phyloP scores from a whole-genome alignment of 2,329 filamentous ascomycete genomes.

The Fusarium mexicanum region DNA sequence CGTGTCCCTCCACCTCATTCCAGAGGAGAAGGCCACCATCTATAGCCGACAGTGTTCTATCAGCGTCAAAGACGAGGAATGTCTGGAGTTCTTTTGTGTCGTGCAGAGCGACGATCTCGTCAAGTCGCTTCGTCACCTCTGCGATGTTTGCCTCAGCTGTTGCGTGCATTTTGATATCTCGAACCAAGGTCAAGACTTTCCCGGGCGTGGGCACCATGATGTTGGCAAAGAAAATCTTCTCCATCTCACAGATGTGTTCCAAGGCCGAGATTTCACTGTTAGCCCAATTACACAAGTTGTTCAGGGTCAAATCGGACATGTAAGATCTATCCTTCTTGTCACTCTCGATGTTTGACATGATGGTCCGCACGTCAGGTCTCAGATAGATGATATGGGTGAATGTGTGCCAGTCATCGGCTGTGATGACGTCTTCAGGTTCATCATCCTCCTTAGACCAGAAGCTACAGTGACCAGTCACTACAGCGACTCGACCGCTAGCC shows the following conservation, averaged over 20 bases:
- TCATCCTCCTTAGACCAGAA: constrained; percentile 56
- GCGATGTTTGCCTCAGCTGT: constrained; percentile 51
- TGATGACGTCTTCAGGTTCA: not conserved
- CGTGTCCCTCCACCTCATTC: constrained; percentile 21
- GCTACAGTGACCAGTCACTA: constrained; percentile 66
- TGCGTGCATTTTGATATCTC: not conserved
- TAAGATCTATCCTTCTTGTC: constrained; percentile 45
- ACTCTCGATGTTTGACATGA: not conserved
- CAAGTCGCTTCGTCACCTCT: constrained; percentile 45
- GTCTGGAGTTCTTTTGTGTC: constrained; percentile 47
- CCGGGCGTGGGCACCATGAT: not conserved
- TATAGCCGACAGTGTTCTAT: constrained; percentile 62
- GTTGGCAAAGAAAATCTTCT: not conserved
- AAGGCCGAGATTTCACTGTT: too few species aligned
- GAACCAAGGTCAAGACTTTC: accelerated
- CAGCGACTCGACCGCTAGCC: constrained; percentile 46
- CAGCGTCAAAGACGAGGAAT: constrained; percentile 66
- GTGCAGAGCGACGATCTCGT: constrained; percentile 47
- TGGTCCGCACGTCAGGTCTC: not conserved
- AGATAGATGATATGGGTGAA: constrained; percentile 69
- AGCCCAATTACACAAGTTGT: not conserved
- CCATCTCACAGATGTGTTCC: too few species aligned
- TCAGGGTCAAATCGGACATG: not conserved
- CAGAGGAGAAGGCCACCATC: constrained; percentile 65
- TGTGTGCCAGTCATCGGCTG: constrained; percentile 46